Conservation (phyloP, 768 basidiomycete genomes). For the Termitomyces sp. region DNA sequence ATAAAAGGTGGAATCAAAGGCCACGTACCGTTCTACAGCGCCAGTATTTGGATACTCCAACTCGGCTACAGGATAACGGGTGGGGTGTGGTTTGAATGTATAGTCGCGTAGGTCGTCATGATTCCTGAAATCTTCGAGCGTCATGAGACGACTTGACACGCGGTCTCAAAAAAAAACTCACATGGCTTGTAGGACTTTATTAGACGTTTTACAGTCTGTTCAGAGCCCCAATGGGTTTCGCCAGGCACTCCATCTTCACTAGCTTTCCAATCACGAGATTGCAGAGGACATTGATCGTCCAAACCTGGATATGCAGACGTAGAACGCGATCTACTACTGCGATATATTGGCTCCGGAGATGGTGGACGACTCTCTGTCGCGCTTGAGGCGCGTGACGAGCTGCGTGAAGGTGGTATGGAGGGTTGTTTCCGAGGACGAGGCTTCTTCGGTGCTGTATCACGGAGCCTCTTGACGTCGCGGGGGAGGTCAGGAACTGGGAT, state of each 20-base stretch:
- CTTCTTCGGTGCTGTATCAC: slow-evolving; percentile 18
- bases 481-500: slow-evolving; percentile 22
- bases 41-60: slow-evolving; percentile 76
- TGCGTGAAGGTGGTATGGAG: slow-evolving; percentile 28
- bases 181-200: slow-evolving; percentile 70
- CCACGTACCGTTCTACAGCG: slow-evolving; percentile 62
- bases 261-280: slow-evolving; percentile 46
- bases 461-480: slow-evolving; percentile 38
- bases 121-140: slow-evolving; percentile 62
- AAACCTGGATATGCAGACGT: slow-evolving; percentile 46
- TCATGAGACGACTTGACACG: slow-evolving; percentile 10
- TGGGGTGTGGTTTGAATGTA: slow-evolving; percentile 60
- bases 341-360: slow-evolving; percentile 55
- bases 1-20: neutral
- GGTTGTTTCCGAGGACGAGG: slow-evolving; percentile 29
- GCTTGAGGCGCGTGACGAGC: slow-evolving; percentile 41
- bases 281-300: slow-evolving; percentile 31
- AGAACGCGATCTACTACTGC: slow-evolving; percentile 62
- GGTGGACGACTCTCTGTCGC: slow-evolving; percentile 35
- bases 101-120: slow-evolving; percentile 57
- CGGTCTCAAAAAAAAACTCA: slow-evolving; percentile 30
- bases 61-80: slow-evolving; percentile 61
- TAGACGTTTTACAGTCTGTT: slow-evolving; percentile 56
- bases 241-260: slow-evolving; percentile 52
- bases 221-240: slow-evolving; percentile 55